These are phyloP conservation scores for Claviceps lovelessii DNA, from an alignment of 2,329 filamentous ascomycete species.

Conservation along the genomic window DNA sequence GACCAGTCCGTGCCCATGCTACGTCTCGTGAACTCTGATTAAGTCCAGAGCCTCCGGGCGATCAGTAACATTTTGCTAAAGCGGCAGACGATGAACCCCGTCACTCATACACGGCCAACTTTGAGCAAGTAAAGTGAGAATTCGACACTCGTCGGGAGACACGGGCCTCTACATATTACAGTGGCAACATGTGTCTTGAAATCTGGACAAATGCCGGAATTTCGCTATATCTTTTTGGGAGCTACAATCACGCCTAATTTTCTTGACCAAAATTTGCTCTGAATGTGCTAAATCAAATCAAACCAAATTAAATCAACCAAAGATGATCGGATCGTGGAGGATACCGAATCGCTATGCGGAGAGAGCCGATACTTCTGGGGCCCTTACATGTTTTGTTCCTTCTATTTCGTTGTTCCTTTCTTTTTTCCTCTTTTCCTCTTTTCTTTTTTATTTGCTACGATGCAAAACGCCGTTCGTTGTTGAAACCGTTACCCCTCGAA, in stretches of 20 bases:
- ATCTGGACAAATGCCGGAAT: neutral
- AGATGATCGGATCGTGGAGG: constrained; percentile 25
- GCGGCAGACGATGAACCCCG: neutral
- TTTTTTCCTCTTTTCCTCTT: neutral
- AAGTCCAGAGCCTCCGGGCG: neutral
- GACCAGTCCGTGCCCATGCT: neutral
- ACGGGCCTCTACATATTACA: neutral
- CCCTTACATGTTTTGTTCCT: constrained; percentile 3
- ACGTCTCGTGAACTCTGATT: neutral
- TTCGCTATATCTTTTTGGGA: neutral
- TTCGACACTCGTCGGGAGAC: neutral
- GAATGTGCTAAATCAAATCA: constrained; percentile 1
- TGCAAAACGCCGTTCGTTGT: constrained; percentile 38
- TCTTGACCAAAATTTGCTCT: neutral
- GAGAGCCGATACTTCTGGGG: constrained; percentile 14
- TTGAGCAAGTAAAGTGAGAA: neutral
- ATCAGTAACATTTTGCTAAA: no score
- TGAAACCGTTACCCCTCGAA: constrained; percentile 34
- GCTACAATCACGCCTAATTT: constrained; percentile 1
- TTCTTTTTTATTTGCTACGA: constrained; percentile 12
- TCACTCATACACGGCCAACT: neutral
- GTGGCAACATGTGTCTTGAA: neutral
- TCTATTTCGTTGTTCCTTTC: constrained; percentile 8
- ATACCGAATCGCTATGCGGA: constrained; percentile 23
- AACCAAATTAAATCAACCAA: neutral